Conservation (phyloP, 2,329 filamentous ascomycete species). For the Bipolaris sorokiniana region DNA sequence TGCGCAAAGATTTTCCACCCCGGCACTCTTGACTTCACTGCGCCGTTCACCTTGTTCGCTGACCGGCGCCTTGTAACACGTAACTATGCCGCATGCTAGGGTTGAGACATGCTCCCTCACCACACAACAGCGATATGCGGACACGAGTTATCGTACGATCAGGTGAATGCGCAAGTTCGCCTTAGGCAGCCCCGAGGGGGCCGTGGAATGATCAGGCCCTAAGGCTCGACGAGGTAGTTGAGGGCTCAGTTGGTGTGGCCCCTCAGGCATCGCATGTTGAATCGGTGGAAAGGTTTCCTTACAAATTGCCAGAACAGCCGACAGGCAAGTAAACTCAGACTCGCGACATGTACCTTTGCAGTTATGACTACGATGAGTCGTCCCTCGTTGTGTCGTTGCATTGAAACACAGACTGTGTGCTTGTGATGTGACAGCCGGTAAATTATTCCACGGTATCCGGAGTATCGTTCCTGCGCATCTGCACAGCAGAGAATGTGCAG, state of each 20-base stretch:
- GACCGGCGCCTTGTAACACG: constrained; percentile 9
- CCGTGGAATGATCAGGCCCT: background rate
- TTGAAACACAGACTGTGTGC: background rate
- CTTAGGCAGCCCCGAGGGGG: constrained; percentile 5
- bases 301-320: background rate
- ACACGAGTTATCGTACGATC: background rate
- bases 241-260: constrained; percentile 9
- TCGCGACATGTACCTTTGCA: background rate
- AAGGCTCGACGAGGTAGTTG: background rate
- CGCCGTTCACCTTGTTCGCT: background rate
- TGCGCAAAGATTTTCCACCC: background rate
- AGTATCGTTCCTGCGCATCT: background rate
- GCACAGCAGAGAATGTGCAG: background rate
- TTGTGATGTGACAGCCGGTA: background rate
- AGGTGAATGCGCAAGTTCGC: background rate
- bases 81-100: constrained; percentile 6
- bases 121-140: background rate
- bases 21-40: background rate
- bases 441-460: background rate
- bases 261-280: background rate
- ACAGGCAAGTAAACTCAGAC: background rate
- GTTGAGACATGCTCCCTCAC: constrained; percentile 7
- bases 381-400: background rate
- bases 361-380: background rate
- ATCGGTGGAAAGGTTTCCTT: background rate